Base-by-base conservation (phyloP, 768 basidiomycete genomes). In the Amanita fuliginea region DNA sequence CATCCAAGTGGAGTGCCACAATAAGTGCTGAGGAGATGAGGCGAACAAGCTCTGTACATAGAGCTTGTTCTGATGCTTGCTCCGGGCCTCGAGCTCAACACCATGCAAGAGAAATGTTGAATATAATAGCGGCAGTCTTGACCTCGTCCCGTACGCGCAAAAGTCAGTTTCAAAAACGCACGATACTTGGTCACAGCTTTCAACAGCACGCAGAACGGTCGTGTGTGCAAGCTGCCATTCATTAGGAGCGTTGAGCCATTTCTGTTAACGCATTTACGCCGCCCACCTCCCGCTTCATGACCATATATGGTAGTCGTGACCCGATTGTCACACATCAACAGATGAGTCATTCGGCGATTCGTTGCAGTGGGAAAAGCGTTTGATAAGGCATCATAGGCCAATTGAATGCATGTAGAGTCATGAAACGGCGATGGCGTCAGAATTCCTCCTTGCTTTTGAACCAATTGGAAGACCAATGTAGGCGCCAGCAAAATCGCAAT, bases 11-110 rank as follows among this genome's bases (percentile, higher is more conserved):
- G 46, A 85, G 66, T 0, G 82, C 78, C 1, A 76, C 74, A 1
- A 80, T 81, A 32, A 90, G 69, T 0, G 76, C 70, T 1, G 83
- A 83, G 6, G 82, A 76, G n/a, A 87, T 66, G 45, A 85, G 67
- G 3, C 73, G 68, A n/a, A 77, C 76, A 19, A 87, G 69, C 58
- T 91, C 86, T 3, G 76, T 70, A 46, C 66, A 70, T 47, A 80
- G 63, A 7, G 71, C 68, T 52, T 80, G 75, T 50, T 85, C 80
- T n/a, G 67, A 58, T 19, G 69, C 63, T 47, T 66, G 68, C 83
- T 74, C 13, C 59, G 56, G 8, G 66, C 4, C 30, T 30, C 30
- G 3, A 11, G 30, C 10, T 30, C 9, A 11, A 30, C 10, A 11
- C 30, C 3, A 30, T 10, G 30, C 32, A 32, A 32, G 32, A 32